Evolutionary conservation across 768 basidiomycete species (phyloP).

Genomic region (Basidioascus undulatus): DNA sequence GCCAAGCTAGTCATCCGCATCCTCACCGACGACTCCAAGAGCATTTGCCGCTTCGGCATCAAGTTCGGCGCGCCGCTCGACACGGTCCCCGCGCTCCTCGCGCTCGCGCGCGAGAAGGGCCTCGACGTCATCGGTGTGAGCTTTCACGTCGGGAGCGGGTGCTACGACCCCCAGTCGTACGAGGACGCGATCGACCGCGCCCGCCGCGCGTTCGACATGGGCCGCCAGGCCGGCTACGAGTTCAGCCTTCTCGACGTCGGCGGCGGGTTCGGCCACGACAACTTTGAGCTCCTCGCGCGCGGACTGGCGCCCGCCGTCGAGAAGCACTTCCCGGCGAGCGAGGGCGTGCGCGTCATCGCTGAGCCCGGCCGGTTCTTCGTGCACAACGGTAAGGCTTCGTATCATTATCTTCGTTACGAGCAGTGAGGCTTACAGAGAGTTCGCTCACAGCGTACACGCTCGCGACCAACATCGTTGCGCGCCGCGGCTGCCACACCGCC

Average conservation of each 20-base stretch:
- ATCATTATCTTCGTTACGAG: not conserved
- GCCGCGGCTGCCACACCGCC: constrained; percentile 26
- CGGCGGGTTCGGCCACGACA: constrained; percentile 78
- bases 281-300: constrained; percentile 54
- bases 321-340: constrained; percentile 40
- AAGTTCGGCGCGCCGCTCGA: constrained; percentile 86
- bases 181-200: constrained; percentile 71
- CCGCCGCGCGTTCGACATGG: constrained; percentile 68
- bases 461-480: constrained; percentile 78
- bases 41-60: constrained; percentile 71
- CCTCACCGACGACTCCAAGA: constrained; percentile 92
- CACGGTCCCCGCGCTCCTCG: constrained; percentile 52
- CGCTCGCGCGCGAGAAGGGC: constrained; percentile 47
- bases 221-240: constrained; percentile 45
- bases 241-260: constrained; percentile 80
- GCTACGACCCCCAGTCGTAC: constrained; percentile 76
- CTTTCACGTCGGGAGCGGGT: constrained; percentile 95
- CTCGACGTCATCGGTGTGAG: constrained; percentile 81
- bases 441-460: constrained; percentile 73
- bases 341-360: constrained; percentile 56
- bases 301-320: constrained; percentile 48
- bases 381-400: constrained; percentile 21
- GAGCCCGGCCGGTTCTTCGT: constrained; percentile 94
- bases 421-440: not conserved
- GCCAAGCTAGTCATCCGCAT: constrained; percentile 84